These are phyloP conservation scores for Globisporangium irregulare DNA, from an alignment of 352 stramenopile species.

Conservation along the genomic window DNA sequence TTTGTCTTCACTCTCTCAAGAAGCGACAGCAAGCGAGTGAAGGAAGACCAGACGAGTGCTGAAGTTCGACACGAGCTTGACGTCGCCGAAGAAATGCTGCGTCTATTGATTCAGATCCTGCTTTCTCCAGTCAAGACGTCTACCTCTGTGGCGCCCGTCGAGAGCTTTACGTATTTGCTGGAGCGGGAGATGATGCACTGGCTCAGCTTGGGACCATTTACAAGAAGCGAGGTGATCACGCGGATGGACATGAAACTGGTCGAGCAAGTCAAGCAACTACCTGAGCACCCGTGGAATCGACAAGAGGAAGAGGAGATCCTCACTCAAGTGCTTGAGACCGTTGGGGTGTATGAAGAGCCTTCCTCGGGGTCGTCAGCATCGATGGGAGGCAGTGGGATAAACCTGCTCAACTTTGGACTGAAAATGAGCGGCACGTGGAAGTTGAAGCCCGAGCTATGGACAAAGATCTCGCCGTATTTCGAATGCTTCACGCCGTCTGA, in stretches of 20 bases:
- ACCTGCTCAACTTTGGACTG: slow-evolving; percentile 45
- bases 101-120: slow-evolving; percentile 56
- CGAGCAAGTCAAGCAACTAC: slow-evolving; percentile 66
- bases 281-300: slow-evolving; percentile 44
- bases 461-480: slow-evolving; percentile 57
- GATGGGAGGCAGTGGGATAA: slow-evolving; percentile 16
- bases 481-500: slow-evolving; percentile 78
- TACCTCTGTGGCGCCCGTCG: slow-evolving; percentile 28
- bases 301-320: slow-evolving; percentile 81
- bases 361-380: slow-evolving; percentile 2
- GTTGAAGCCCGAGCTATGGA: slow-evolving; percentile 54
- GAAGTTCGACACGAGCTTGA: slow-evolving; percentile 43
- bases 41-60: slow-evolving; percentile 18
- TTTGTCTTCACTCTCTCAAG: slow-evolving; percentile 10
- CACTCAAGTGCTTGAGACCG: slow-evolving; percentile 53
- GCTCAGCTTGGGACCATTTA: slow-evolving; percentile 64
- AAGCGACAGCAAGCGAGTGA: slow-evolving; percentile 16
- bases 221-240: slow-evolving; percentile 60
- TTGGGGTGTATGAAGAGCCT: slow-evolving; percentile 63
- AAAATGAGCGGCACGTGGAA: slow-evolving; percentile 74
- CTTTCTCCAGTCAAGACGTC: slow-evolving; percentile 50
- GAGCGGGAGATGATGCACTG: slow-evolving; percentile 79
- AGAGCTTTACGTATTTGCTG: slow-evolving; percentile 39
- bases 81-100: slow-evolving; percentile 61
- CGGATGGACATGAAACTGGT: slow-evolving; percentile 73